These are phyloP conservation scores for Athelia sp. DNA, from an alignment of 1,284 basidiomycete genomes.

Conservation along the genomic window DNA sequence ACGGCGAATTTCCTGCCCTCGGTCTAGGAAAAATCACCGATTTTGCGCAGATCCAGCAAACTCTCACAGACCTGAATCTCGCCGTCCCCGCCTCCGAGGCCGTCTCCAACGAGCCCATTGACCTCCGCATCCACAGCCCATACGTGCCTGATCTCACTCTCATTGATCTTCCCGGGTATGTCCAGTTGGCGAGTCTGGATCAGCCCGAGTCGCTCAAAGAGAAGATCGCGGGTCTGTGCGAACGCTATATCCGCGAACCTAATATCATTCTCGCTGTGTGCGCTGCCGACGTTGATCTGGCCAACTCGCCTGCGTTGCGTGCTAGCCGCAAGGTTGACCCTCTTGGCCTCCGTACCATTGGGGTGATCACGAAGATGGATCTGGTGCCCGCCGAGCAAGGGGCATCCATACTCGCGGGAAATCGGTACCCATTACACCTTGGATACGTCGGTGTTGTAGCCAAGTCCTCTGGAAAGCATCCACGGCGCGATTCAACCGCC, in stretches of 20 bases:
- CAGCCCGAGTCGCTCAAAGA: slow-evolving; percentile 95
- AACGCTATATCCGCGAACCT: slow-evolving; percentile 95
- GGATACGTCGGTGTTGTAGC: slow-evolving; percentile 98
- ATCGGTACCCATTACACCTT: slow-evolving; percentile 94
- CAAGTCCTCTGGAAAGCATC: slow-evolving; percentile 57
- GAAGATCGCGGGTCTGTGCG: slow-evolving; percentile 86
- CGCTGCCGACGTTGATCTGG: slow-evolving; percentile 96
- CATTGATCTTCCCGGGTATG: slow-evolving; percentile 96
- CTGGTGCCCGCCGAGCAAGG: slow-evolving; percentile 86
- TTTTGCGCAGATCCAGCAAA: slow-evolving; percentile 88
- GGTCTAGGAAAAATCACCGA: slow-evolving; percentile 86
- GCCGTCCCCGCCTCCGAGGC: slow-evolving; percentile 86
- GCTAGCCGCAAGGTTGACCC: slow-evolving; percentile 95
- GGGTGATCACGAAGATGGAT: slow-evolving; percentile 99
- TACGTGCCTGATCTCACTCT: slow-evolving; percentile 95
- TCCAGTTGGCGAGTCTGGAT: slow-evolving; percentile 93
- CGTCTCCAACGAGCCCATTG: slow-evolving; percentile 93
- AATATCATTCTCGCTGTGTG: slow-evolving; percentile 98
- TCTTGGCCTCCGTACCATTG: slow-evolving; percentile 91
- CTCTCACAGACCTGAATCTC: slow-evolving; percentile 92
- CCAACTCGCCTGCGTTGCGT: slow-evolving; percentile 93
- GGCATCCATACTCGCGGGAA: slow-evolving; percentile 78
- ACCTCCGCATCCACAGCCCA: slow-evolving; percentile 94
- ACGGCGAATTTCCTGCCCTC: slow-evolving; percentile 91
- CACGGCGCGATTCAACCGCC: slow-evolving; percentile 37